Percentiles rank a stretch among this genome's conserved stretches.
Evolutionary conservation across 2,329 filamentous ascomycete genomes (phyloP).

Genomic region (Emmonsiellopsis sp.): DNA sequence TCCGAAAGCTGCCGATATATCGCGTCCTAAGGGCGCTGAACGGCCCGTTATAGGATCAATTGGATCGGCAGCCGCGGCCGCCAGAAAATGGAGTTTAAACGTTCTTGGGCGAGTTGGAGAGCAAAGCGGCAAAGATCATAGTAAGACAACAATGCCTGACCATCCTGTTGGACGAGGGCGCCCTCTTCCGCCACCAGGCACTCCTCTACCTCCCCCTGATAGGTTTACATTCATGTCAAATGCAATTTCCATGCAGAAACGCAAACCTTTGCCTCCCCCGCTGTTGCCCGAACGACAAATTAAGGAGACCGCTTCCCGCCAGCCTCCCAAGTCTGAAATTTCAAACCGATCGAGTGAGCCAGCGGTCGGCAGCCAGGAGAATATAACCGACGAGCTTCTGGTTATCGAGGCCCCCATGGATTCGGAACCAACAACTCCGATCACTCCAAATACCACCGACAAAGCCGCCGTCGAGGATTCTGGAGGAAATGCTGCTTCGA

Average conservation of each 20-base stretch:
- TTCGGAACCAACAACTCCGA: conserved; percentile 28
- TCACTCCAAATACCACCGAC: not conserved
- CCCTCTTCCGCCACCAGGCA: conserved; percentile 71
- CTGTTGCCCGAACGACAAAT: conserved; percentile 21
- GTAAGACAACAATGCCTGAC: conserved; percentile 38
- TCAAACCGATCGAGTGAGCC: conserved; percentile 37
- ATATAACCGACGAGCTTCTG: conserved; percentile 44
- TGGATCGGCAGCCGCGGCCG: conserved; percentile 44
- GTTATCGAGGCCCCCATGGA: conserved; percentile 58
- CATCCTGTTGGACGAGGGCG: conserved; percentile 76
- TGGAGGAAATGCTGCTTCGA: not conserved
- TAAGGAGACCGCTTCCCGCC: conserved; percentile 23
- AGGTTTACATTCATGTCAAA: conserved; percentile 48
- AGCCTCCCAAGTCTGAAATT: conserved; percentile 38
- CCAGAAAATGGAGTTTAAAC: conserved; percentile 51
- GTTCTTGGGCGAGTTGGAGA: conserved; percentile 37
- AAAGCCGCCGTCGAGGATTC: not conserved
- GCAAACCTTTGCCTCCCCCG: conserved; percentile 51
- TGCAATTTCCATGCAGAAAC: conserved; percentile 49
- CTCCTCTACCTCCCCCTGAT: conserved; percentile 62
- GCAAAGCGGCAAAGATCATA: conserved; percentile 27
- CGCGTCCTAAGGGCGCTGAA: conserved; percentile 22
- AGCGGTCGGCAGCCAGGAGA: conserved; percentile 21
- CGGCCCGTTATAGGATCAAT: conserved; percentile 30
- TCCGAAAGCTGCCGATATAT: conserved; percentile 14